Conservation (phyloP, 2,329 filamentous ascomycete genomes). For the Neurospora sp. region DNA sequence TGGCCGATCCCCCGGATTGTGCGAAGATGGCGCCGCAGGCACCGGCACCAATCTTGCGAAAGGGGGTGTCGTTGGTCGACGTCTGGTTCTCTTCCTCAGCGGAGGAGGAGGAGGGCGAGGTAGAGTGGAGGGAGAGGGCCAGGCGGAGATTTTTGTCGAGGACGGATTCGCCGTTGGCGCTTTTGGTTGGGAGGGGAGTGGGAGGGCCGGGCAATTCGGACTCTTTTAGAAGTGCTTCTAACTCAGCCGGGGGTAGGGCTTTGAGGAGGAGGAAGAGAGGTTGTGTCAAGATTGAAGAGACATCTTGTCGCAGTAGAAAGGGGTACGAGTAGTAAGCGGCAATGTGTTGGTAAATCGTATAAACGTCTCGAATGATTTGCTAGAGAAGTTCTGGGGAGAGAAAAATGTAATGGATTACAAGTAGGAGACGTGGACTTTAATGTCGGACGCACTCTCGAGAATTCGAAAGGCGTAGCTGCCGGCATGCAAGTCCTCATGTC, state of each 20-base stretch:
- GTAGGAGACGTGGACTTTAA: neutral
- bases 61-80: neutral
- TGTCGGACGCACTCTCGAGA: neutral
- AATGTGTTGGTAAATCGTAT: neutral
- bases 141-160: neutral
- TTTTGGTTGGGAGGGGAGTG: neutral
- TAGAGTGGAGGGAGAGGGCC: neutral
- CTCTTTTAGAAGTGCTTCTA: neutral
- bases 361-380: neutral
- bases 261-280: neutral
- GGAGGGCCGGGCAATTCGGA: neutral
- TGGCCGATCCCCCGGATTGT: neutral
- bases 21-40: conserved; percentile 10
- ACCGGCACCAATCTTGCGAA: conserved; percentile 8
- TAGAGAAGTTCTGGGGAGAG: neutral
- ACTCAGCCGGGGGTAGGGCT: neutral
- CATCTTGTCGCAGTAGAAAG: neutral
- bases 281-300: neutral
- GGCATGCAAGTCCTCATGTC: neutral
- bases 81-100: neutral
- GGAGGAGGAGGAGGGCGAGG: neutral
- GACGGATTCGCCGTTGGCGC: neutral
- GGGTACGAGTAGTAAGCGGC: neutral
- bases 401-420: fast-evolving
- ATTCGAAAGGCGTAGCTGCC: neutral